Evolutionary conservation across 2,329 filamentous ascomycete genomes (phyloP).

Genomic region (Mycosphaerella sp.): DNA sequence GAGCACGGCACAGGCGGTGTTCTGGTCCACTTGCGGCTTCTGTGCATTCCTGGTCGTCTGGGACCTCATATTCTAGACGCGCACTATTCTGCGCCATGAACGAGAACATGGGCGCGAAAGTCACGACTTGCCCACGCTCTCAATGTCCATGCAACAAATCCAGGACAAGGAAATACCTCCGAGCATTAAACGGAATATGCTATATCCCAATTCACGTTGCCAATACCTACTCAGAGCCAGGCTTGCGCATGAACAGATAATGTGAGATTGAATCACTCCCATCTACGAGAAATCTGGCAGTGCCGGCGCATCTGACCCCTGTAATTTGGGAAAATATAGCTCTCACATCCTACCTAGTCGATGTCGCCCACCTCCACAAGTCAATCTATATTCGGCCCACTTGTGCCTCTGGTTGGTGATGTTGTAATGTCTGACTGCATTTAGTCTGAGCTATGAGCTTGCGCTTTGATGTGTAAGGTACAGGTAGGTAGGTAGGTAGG

Average conservation of each 20-base stretch:
- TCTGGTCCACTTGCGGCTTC: slow-evolving; percentile 42
- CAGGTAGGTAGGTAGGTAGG: no score
- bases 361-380: slow-evolving; percentile 5
- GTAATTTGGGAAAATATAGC: slow-evolving; percentile 8
- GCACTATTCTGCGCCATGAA: neutral
- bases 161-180: no score
- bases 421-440: neutral
- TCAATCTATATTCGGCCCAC: neutral
- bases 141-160: no score
- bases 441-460: neutral
- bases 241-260: neutral
- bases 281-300: neutral
- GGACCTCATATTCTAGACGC: slow-evolving; percentile 42
- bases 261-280: neutral
- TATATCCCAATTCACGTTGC: no score
- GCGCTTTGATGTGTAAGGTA: no score
- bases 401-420: neutral
- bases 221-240: no score
- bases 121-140: neutral
- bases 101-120: neutral
- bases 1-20: slow-evolving; percentile 46
- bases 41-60: slow-evolving; percentile 44
- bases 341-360: slow-evolving; percentile 15
- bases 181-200: no score
- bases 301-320: neutral